Percentiles rank a stretch among this genome's conserved stretches.
Evolutionary conservation across 2,329 filamentous ascomycete genomes (phyloP).

Genomic region (Pseudogymnoascus sp.): DNA sequence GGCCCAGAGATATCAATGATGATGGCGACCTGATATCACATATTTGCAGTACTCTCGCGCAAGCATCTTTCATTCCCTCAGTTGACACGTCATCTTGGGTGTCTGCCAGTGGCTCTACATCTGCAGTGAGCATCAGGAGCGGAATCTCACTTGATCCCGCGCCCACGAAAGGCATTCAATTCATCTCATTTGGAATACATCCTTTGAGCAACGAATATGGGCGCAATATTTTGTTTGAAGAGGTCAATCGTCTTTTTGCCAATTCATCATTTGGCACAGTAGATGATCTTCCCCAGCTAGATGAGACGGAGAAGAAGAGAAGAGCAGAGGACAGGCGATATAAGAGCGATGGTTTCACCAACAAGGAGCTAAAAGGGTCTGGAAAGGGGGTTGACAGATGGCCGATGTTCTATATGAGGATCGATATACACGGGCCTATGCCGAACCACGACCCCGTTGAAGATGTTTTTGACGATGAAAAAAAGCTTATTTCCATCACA

Average conservation of each 20-base stretch:
- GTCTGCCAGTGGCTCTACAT: constrained; percentile 56
- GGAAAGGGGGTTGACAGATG: constrained; percentile 68
- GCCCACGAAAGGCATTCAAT: constrained; percentile 66
- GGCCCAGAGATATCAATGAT: not conserved
- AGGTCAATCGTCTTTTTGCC: constrained; percentile 68
- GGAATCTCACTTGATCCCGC: constrained; percentile 63
- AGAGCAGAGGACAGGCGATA: constrained; percentile 32
- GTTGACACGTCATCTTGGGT: constrained; percentile 55
- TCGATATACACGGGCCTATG: constrained; percentile 34
- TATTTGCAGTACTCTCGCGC: constrained; percentile 49
- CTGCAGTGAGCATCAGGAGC: constrained; percentile 55
- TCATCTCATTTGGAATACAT: constrained; percentile 67
- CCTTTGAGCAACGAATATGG: constrained; percentile 50
- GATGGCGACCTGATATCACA: constrained; percentile 13
- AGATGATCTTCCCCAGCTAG: constrained; percentile 36
- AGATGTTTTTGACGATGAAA: constrained; percentile 37
- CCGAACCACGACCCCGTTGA: constrained; percentile 24
- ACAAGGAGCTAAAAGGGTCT: constrained; percentile 40
- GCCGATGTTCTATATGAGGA: constrained; percentile 81
- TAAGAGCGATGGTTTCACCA: constrained; percentile 40
- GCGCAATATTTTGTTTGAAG: constrained; percentile 62
- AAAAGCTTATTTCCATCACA: constrained; percentile 39
- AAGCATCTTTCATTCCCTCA: constrained; percentile 54
- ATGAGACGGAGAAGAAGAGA: constrained; percentile 30
- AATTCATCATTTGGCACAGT: constrained; percentile 66